Evolutionary conservation across 1,139 yeast genomes (phyloP), one percentile per base, ranked within the genome.

Genomic region (Lodderomyces pseudojiufengensis): DNA sequence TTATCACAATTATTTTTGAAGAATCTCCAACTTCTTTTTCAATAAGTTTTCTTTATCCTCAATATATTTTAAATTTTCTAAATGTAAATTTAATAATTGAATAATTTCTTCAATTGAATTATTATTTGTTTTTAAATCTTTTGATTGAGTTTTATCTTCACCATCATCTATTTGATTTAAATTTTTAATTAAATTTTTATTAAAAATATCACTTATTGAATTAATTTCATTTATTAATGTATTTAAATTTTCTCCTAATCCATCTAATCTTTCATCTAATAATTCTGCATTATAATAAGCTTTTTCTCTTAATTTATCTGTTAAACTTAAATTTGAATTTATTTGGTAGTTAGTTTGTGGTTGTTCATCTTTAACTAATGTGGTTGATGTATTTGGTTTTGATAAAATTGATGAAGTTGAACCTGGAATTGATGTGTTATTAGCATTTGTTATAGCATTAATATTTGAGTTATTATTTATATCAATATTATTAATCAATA

Each of bases 201-300:
- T 85, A 55, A 88, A 82, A 3, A 84, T 82, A 44, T 83, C 86
- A 47, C 95, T 85, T 5, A 88, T 92, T 24, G 79, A 79, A 59
- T 94, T 92, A 46, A 92, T 84, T 57, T 92, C 97, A 31, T 76
- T 74, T 35, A 92, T 86, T 48, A 92, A 73, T 0, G 90, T 75
- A 5, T 84, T 63, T 48, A 92, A 73, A 52, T 85, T 86, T 30
- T 77, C 71, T 11, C 95, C 95, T 55, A 92, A 68, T 13, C 73
- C 65, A 47, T 84, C 95, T 45, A 92, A 66, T 55, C 84, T 84
- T 49, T 83, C 92, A 54, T 87, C 95, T 46, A 92, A 67, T 37
- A 80, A 68, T 54, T 90, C 95, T 0, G 98, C 97, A 29, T 88
- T 76, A 46, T 78, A 80, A 56, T 90, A 92, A 0, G 96, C 95